Evolutionary conservation across 257 asterid genomes (phyloP).

Genomic region (Scutellaria baicalensis): DNA sequence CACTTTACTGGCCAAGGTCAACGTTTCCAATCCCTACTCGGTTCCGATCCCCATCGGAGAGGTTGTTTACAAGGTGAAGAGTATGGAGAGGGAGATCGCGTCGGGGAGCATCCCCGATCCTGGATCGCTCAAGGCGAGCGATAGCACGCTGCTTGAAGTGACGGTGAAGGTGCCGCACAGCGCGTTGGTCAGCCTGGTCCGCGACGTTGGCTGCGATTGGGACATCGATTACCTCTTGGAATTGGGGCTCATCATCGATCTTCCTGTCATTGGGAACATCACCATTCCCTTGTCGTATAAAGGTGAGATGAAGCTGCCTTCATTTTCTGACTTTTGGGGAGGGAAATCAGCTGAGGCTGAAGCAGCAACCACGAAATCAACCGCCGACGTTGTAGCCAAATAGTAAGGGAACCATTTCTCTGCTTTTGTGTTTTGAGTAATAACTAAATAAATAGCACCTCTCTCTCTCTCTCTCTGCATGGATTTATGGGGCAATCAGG

Average conservation of each 20-base stretch:
- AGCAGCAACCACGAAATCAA: neutral
- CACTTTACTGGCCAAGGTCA: constrained; percentile 47
- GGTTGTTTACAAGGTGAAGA: constrained; percentile 49
- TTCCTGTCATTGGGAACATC: constrained; percentile 54
- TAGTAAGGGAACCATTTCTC: no score
- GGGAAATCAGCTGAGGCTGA: constrained; percentile 7
- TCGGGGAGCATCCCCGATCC: constrained; percentile 71
- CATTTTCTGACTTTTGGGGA: constrained; percentile 41
- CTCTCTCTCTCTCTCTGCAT: neutral
- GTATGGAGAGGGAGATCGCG: constrained; percentile 36
- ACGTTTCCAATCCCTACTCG: constrained; percentile 61
- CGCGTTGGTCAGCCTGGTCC: constrained; percentile 45
- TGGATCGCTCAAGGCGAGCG: constrained; percentile 57
- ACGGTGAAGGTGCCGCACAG: constrained; percentile 65
- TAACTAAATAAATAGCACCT: no score
- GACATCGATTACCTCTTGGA: constrained; percentile 62
- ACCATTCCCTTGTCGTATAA: constrained; percentile 57
- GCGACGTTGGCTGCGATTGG: constrained; percentile 75
- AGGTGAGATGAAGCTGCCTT: constrained; percentile 78
- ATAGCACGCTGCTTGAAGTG: constrained; percentile 48
- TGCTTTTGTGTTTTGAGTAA: no score
- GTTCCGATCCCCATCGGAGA: constrained; percentile 67
- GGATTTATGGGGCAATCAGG: neutral
- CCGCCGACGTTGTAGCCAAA: no score
- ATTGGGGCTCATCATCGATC: constrained; percentile 49